A percentile compares a stretch with the other conserved stretches of the same genome.
phyloP scores from a whole-genome alignment of 805 yeast genomes.

The Cyberlindnera veronae region DNA sequence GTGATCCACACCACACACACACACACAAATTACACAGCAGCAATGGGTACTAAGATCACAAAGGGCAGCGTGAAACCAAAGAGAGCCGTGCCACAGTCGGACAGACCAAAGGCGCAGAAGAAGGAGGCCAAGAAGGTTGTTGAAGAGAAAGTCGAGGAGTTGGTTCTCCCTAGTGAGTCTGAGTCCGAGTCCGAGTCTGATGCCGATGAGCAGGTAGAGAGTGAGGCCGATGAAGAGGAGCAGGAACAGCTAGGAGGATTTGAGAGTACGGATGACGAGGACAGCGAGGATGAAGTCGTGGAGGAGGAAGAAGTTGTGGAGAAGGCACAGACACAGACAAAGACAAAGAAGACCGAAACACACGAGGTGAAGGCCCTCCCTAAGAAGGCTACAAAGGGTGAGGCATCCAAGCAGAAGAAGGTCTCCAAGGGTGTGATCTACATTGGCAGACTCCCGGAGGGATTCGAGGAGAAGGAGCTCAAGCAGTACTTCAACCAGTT shows the following conservation, averaged over 20 bases:
- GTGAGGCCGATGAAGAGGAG: conserved; percentile 14
- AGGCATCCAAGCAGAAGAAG: conserved; percentile 25
- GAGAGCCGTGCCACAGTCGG: conserved; percentile 12
- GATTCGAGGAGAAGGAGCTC: conserved; percentile 78
- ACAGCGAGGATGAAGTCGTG: conserved; percentile 30
- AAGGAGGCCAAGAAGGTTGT: conserved; percentile 4
- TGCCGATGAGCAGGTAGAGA: conserved; percentile 18
- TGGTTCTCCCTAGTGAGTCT: conserved; percentile 28
- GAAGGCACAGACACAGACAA: conserved; percentile 18
- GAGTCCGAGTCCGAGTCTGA: conserved; percentile 29
- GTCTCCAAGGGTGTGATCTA: conserved; percentile 67
- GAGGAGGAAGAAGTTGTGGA: conserved; percentile 19
- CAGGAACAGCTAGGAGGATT: conserved; percentile 13
- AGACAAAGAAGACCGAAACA: conserved; percentile 24
- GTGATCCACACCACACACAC: neutral
- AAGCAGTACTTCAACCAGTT: conserved; percentile 83
- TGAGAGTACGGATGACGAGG: conserved; percentile 21
- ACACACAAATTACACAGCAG: neutral
- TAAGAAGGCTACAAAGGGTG: conserved; percentile 14
- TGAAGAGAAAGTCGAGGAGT: conserved; percentile 24
- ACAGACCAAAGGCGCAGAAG: conserved; percentile 7
- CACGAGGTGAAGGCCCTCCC: conserved; percentile 27
- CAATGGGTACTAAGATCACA: conserved; percentile 17
- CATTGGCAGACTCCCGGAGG: conserved; percentile 89
- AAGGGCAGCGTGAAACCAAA: conserved; percentile 22